Conservation (phyloP, 768 basidiomycete species). For the Leccinum incarnatum region DNA sequence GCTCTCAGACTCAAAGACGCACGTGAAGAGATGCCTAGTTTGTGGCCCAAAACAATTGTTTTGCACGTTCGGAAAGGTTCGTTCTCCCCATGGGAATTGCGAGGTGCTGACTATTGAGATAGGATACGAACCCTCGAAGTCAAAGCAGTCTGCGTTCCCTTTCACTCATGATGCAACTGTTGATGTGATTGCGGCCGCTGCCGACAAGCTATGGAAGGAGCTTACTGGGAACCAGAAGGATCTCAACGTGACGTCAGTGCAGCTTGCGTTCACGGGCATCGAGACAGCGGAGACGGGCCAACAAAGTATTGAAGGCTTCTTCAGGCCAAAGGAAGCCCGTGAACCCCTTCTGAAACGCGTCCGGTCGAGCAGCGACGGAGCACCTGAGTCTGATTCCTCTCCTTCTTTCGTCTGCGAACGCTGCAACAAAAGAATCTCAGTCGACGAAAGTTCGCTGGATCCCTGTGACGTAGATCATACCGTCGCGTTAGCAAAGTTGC, state of each 20-base stretch:
- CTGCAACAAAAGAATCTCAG: slow-evolving; percentile 48
- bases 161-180: slow-evolving; percentile 72
- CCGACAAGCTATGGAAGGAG: slow-evolving; percentile 84
- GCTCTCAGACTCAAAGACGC: slow-evolving; percentile 82
- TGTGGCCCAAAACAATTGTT: slow-evolving; percentile 93
- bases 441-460: slow-evolving; percentile 24
- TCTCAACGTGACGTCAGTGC: slow-evolving; percentile 71
- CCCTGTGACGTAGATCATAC: slow-evolving; percentile 26
- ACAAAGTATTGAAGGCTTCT: slow-evolving; percentile 83
- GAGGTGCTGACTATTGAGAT: slow-evolving; percentile 3
- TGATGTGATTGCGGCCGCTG: slow-evolving; percentile 72
- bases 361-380: slow-evolving; percentile 30
- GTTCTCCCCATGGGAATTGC: not conserved
- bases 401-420: slow-evolving; percentile 55
- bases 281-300: slow-evolving; percentile 77
- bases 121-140: slow-evolving; percentile 68
- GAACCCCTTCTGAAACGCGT: slow-evolving; percentile 36
- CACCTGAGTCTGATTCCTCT: not conserved
- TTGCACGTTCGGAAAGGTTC: slow-evolving; percentile 73
- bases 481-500: slow-evolving; percentile 41
- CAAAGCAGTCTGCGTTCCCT: slow-evolving; percentile 87
- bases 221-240: slow-evolving; percentile 56
- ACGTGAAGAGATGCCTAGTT: slow-evolving; percentile 61
- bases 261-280: slow-evolving; percentile 75
- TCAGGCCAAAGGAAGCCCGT: slow-evolving; percentile 40